These are phyloP conservation scores for Emergomyces orientalis DNA, from an alignment of 2,329 filamentous ascomycete species.

Conservation along the genomic window DNA sequence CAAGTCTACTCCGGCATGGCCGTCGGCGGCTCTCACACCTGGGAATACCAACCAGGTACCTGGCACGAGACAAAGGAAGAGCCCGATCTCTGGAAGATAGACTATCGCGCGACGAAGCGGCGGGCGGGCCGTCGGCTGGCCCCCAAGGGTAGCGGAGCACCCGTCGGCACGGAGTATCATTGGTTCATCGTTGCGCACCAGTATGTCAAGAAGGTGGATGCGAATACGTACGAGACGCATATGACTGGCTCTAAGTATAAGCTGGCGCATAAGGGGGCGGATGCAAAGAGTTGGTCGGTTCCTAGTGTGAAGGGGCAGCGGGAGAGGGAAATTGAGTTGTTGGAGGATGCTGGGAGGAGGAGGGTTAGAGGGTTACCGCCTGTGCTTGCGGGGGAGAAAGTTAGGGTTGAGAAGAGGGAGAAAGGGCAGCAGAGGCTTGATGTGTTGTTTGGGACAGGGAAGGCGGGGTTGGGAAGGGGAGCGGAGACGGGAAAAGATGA, in stretches of 20 bases:
- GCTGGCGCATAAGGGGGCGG: slow-evolving; percentile 22
- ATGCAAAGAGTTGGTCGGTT: slow-evolving; percentile 27
- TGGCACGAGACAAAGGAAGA: slow-evolving; percentile 32
- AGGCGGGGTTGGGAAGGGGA: neutral
- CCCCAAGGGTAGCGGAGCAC: slow-evolving; percentile 27
- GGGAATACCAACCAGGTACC: slow-evolving; percentile 29
- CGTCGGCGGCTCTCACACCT: slow-evolving; percentile 30
- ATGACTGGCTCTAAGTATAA: slow-evolving; percentile 30
- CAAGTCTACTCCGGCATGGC: slow-evolving; percentile 31
- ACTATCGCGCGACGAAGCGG: slow-evolving; percentile 27
- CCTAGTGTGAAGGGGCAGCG: slow-evolving; percentile 28
- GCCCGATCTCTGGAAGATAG: slow-evolving; percentile 29
- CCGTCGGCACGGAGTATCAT: slow-evolving; percentile 29
- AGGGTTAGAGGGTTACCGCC: slow-evolving; percentile 27
- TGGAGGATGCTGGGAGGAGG: slow-evolving; percentile 27
- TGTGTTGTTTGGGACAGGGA: slow-evolving; percentile 21
- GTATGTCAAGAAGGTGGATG: slow-evolving; percentile 29
- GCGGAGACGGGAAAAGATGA: neutral
- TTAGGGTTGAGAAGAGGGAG: slow-evolving; percentile 24
- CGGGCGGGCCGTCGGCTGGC: slow-evolving; percentile 13
- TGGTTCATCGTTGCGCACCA: slow-evolving; percentile 30
- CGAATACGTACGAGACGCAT: slow-evolving; percentile 30
- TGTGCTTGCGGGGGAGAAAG: slow-evolving; percentile 26
- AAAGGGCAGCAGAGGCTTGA: slow-evolving; percentile 28
- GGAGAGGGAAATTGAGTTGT: slow-evolving; percentile 26